Evolutionary conservation across 1,284 basidiomycete species (phyloP).

Genomic region (Gomphus bonarii): DNA sequence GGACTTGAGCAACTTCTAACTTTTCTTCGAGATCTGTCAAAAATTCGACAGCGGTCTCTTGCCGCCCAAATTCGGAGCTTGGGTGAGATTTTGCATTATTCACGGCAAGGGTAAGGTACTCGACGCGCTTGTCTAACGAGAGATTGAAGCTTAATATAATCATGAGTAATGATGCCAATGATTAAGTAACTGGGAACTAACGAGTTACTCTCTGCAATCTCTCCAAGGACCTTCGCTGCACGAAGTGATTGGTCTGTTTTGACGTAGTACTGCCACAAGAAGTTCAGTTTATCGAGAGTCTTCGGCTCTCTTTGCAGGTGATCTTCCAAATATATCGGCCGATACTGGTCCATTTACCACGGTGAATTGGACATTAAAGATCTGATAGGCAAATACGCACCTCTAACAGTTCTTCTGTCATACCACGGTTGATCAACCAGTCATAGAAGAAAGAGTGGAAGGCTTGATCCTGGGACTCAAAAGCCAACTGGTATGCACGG

Average conservation of each 20-base stretch:
- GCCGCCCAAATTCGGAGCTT: constrained; percentile 59
- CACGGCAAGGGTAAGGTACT: constrained; percentile 88
- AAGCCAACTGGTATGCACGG: constrained; percentile 75
- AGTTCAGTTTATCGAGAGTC: constrained; percentile 74
- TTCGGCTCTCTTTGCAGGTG: constrained; percentile 80
- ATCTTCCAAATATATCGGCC: constrained; percentile 77
- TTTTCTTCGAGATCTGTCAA: constrained; percentile 91
- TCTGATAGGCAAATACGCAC: constrained; percentile 31
- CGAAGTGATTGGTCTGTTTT: constrained; percentile 78
- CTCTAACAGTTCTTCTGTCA: constrained; percentile 86
- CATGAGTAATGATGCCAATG: not conserved
- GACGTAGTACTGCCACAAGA: constrained; percentile 96
- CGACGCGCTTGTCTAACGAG: constrained; percentile 62
- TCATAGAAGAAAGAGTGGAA: constrained; percentile 95
- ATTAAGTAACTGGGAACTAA: constrained; percentile 30
- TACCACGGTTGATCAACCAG: constrained; percentile 74
- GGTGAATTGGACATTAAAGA: not conserved
- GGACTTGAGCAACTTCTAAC: constrained; percentile 93
- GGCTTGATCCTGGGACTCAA: constrained; percentile 79
- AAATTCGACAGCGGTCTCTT: constrained; percentile 85
- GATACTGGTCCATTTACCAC: constrained; percentile 40
- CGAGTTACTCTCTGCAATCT: constrained; percentile 81
- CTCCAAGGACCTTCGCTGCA: constrained; percentile 82
- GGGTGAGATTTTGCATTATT: constrained; percentile 94
- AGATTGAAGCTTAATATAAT: constrained; percentile 47